phyloP scores from a whole-genome alignment of 2,329 filamentous ascomycete species.

The Colletotrichum viniferum region DNA sequence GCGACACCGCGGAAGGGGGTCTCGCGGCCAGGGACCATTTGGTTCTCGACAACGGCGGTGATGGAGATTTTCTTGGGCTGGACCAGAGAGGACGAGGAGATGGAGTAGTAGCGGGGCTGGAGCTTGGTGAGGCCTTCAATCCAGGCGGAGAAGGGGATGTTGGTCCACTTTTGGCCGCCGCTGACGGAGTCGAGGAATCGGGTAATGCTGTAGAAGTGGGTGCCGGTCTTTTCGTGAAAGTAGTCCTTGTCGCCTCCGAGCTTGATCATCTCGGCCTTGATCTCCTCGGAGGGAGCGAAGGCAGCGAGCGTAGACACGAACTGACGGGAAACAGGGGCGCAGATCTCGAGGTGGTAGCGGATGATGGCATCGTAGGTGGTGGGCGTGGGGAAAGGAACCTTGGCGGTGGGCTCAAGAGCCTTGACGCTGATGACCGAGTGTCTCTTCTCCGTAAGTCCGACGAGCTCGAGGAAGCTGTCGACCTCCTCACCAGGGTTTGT shows the following conservation, averaged over 20 bases:
- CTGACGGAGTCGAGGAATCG: slow-evolving; percentile 78
- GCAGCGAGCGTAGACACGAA: slow-evolving; percentile 86
- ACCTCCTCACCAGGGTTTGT: slow-evolving; percentile 93
- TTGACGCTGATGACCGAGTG: slow-evolving; percentile 87
- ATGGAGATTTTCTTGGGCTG: slow-evolving; percentile 95
- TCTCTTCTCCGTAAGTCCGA: slow-evolving; percentile 78
- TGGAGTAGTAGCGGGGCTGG: slow-evolving; percentile 98
- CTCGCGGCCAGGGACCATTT: slow-evolving; percentile 75
- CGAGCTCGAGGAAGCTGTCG: slow-evolving; percentile 82
- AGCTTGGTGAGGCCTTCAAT: slow-evolving; percentile 95
- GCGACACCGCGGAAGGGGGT: slow-evolving; percentile 91
- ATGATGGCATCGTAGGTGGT: slow-evolving; percentile 94
- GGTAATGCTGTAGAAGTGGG: slow-evolving; percentile 86
- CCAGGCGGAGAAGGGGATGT: slow-evolving; percentile 90
- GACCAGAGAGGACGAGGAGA: slow-evolving; percentile 93
- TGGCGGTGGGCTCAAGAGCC: slow-evolving; percentile 90
- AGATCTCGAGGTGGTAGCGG: slow-evolving; percentile 97
- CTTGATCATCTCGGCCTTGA: slow-evolving; percentile 86
- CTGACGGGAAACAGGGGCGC: slow-evolving; percentile 93
- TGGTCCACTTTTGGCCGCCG: slow-evolving; percentile 77
- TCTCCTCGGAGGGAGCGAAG: slow-evolving; percentile 84
- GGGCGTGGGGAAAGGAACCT: slow-evolving; percentile 95
- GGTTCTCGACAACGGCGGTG: slow-evolving; percentile 90
- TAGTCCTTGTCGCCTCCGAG: slow-evolving; percentile 94
- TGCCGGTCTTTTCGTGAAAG: slow-evolving; percentile 84